A percentile compares a stretch with the other conserved stretches of the same genome.
Evolutionary conservation across 306 rosid species (phyloP).

Genomic region (Rosa persica): DNA sequence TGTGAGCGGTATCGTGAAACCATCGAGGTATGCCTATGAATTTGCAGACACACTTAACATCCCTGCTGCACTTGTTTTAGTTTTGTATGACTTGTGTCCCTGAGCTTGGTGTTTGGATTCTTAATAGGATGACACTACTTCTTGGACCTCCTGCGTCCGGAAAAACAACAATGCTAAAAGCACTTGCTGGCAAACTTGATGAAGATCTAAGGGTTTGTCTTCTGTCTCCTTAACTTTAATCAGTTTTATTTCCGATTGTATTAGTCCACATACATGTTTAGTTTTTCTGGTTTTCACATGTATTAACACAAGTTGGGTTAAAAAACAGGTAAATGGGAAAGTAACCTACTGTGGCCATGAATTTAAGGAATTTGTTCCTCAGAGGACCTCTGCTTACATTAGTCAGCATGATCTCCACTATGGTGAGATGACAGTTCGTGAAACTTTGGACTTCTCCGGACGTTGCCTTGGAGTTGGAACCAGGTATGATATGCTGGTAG

Average conservation of each 20-base stretch:
- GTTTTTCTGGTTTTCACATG: background rate
- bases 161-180: constrained; percentile 68
- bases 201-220: constrained; percentile 58
- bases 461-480: constrained; percentile 72
- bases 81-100: background rate
- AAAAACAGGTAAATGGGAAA: constrained; percentile 60
- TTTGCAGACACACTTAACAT: background rate
- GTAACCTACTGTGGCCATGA: constrained; percentile 88
- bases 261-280: background rate
- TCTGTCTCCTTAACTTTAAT: background rate
- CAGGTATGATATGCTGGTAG: constrained; percentile 56
- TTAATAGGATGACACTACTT: constrained; percentile 68
- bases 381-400: constrained; percentile 85
- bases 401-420: constrained; percentile 84
- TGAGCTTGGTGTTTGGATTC: background rate
- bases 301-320: constrained; percentile 12
- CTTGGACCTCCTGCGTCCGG: constrained; percentile 76
- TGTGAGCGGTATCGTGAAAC: constrained; percentile 59
- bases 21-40: constrained; percentile 49
- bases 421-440: constrained; percentile 79
- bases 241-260: no score
- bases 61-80: background rate
- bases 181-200: constrained; percentile 73
- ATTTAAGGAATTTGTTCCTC: constrained; percentile 79
- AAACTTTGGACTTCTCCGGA: constrained; percentile 65